A percentile compares a stretch with the other conserved stretches of the same genome.
Conservation (phyloP, 331 rosid species). For the Saraca asoca region DNA sequence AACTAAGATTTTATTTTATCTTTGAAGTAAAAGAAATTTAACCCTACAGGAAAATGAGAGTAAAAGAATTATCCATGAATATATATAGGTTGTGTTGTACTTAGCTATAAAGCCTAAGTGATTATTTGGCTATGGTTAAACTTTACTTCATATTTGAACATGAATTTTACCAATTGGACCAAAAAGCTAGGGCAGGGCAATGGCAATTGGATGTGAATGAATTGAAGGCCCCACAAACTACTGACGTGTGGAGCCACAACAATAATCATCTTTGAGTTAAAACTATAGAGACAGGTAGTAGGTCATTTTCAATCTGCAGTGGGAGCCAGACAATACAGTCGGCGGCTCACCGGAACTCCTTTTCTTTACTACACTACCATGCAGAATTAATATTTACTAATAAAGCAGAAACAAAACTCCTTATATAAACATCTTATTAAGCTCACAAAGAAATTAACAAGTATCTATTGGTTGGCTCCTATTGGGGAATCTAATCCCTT, state of each 20-base stretch:
- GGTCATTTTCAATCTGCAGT: conserved; percentile 48
- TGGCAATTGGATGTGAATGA: too few relatives aligned
- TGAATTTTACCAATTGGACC: too few relatives aligned
- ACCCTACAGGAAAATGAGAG: neutral
- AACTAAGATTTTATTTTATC: too few relatives aligned
- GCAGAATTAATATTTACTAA: conserved; percentile 36
- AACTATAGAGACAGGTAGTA: conserved; percentile 36
- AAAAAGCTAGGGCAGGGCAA: too few relatives aligned
- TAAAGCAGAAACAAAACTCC: conserved; percentile 31
- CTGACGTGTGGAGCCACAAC: too few relatives aligned
- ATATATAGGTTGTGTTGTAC: too few relatives aligned
- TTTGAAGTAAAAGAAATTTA: neutral
- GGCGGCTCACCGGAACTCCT: conserved; percentile 26
- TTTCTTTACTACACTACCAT: conserved; percentile 50
- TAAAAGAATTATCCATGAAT: neutral
- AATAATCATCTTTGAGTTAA: conserved; percentile 24
- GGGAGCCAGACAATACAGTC: conserved; percentile 54
- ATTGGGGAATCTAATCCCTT: conserved; percentile 32
- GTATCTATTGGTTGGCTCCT: conserved; percentile 21
- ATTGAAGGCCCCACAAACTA: too few relatives aligned
- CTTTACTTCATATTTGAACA: too few relatives aligned
- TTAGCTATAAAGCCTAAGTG: too few relatives aligned
- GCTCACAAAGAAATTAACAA: conserved; percentile 2
- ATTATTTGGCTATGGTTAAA: too few relatives aligned
- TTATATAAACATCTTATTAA: conserved; percentile 16